These are phyloP conservation scores for Trichoderma koningii DNA, from an alignment of 2,329 filamentous ascomycete genomes.

Conservation along the genomic window DNA sequence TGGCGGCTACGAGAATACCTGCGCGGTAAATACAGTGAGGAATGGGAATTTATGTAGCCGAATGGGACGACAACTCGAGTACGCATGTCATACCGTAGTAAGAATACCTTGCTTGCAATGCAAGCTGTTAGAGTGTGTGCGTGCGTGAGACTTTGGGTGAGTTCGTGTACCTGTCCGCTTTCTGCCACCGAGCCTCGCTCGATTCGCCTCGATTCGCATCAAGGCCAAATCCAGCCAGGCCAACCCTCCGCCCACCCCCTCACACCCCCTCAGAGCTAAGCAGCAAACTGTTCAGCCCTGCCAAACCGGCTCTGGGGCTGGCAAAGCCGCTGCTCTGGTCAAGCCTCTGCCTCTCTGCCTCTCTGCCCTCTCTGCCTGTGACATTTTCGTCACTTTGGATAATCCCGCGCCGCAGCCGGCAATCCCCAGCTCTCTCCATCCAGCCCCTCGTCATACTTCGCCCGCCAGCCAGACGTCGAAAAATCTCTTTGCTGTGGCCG, in stretches of 20 bases:
- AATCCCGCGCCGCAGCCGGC: slow-evolving; percentile 25
- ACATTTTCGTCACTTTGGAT: slow-evolving; percentile 6
- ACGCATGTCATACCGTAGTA: neutral
- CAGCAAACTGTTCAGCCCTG: slow-evolving; percentile 24
- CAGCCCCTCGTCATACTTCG: slow-evolving; percentile 21
- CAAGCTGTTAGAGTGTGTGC: neutral
- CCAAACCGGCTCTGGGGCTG: slow-evolving; percentile 19
- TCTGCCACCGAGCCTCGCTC: slow-evolving; percentile 22
- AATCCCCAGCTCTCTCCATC: slow-evolving; percentile 15
- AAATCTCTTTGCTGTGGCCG: neutral
- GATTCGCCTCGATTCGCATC: slow-evolving; percentile 17
- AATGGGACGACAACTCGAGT: neutral
- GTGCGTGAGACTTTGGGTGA: slow-evolving; percentile 2
- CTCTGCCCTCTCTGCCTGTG: slow-evolving; percentile 4
- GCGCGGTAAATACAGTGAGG: neutral
- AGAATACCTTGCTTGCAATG: neutral
- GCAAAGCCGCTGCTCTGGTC: neutral
- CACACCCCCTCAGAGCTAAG: slow-evolving; percentile 23
- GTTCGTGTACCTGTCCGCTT: slow-evolving; percentile 23
- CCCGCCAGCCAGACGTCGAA: neutral
- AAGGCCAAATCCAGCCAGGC: neutral
- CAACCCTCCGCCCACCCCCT: slow-evolving; percentile 24
- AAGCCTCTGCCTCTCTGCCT: neutral
- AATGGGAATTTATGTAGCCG: neutral
- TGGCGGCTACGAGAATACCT: slow-evolving; percentile 6